Conservation (phyloP, 257 asterid species). For the Lantana camara region DNA sequence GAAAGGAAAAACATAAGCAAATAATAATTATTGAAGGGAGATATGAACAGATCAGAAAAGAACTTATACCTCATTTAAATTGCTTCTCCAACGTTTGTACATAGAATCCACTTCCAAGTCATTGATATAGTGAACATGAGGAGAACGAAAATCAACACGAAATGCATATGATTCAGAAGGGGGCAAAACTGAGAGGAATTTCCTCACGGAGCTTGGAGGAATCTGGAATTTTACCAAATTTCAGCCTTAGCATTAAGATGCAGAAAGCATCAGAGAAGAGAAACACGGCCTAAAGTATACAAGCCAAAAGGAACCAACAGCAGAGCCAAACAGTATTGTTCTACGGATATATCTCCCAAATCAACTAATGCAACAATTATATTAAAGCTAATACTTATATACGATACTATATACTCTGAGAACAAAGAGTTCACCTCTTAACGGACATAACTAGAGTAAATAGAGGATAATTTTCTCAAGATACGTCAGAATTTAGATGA, state of each 20-base stretch:
- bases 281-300: conserved; percentile 23
- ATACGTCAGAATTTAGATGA: not conserved
- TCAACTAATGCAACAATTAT: too few relatives aligned
- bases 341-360: not conserved
- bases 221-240: conserved; percentile 51
- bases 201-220: conserved; percentile 75
- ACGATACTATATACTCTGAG: not conserved
- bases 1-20: conserved; percentile 20
- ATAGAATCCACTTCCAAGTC: conserved; percentile 88
- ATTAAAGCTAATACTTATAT: too few relatives aligned
- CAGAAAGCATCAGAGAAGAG: conserved; percentile 24
- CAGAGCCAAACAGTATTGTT: conserved; percentile 8
- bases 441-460: conserved; percentile 12
- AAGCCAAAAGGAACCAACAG: conserved; percentile 17
- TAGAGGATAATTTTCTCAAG: conserved; percentile 19
- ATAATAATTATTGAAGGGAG: conserved; percentile 12
- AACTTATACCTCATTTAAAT: conserved; percentile 74
- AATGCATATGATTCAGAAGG: conserved; percentile 73
- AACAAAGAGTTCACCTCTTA: conserved; percentile 18
- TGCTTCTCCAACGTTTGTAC: conserved; percentile 98
- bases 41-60: conserved; percentile 12
- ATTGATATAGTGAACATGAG: conserved; percentile 90
- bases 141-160: conserved; percentile 93
- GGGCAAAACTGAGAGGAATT: conserved; percentile 81
- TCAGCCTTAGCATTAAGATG: too few relatives aligned